A percentile compares a stretch with the other conserved stretches of the same genome.
Conservation (phyloP, 2,329 filamentous ascomycete species). For the Aspergillus niger region DNA sequence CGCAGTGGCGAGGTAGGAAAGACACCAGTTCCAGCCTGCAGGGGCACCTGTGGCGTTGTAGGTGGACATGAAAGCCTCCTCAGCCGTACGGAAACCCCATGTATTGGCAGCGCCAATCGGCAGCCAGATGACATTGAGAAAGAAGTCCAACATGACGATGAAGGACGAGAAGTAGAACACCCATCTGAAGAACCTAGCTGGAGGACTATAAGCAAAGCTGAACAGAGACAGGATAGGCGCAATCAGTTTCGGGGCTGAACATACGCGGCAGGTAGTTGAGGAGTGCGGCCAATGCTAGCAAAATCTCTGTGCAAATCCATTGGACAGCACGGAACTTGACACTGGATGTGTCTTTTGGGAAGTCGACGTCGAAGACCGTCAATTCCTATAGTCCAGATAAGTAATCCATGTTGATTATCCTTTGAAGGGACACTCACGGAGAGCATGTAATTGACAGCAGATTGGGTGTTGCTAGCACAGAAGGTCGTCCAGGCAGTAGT, state of each 20-base stretch:
- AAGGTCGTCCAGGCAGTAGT: constrained; percentile 65
- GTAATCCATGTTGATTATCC: neutral
- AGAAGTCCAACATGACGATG: constrained; percentile 60
- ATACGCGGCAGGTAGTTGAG: constrained; percentile 55
- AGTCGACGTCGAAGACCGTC: constrained; percentile 58
- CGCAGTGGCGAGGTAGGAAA: constrained; percentile 62
- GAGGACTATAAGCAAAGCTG: neutral
- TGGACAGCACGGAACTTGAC: constrained; percentile 63
- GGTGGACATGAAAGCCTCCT: constrained; percentile 62
- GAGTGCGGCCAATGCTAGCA: constrained; percentile 54
- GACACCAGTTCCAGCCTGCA: constrained; percentile 64
- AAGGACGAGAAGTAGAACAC: constrained; percentile 29
- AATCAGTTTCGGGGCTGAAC: constrained; percentile 14
- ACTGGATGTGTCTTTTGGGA: constrained; percentile 54
- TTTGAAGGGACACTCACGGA: constrained; percentile 39
- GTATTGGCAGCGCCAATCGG: constrained; percentile 59
- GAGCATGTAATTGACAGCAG: constrained; percentile 56
- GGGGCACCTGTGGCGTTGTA: constrained; percentile 61
- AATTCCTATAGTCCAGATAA: constrained; percentile 50
- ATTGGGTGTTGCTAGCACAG: constrained; percentile 57
- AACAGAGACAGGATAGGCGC: neutral
- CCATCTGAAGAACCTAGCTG: constrained; percentile 50
- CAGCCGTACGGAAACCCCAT: constrained; percentile 59
- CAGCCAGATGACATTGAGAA: constrained; percentile 63
- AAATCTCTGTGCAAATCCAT: constrained; percentile 59